Evolutionary conservation across 2,329 filamentous ascomycete genomes (phyloP), one percentile per base, ranked within the genome.

Genomic region (Neurospora sp.): DNA sequence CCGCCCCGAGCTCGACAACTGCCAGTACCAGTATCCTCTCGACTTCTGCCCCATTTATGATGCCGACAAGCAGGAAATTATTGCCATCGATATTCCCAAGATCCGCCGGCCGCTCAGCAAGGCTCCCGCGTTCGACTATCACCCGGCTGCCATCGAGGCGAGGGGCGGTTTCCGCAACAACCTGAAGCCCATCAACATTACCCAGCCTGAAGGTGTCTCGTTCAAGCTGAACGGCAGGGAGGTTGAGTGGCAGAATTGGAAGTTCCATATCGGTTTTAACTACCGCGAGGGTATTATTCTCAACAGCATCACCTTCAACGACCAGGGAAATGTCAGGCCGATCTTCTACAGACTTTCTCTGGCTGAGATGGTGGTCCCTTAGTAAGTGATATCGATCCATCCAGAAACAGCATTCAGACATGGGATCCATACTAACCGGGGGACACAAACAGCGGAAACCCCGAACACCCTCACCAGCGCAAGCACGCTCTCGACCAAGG

Each of bases 11-110:
- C 77, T 91, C 19, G 93, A 97, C 76, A 92, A 95, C 81, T 92
- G 88, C 79, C 94, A 97, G 81, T 97, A 97, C 80, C 91, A 91
- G 46, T 97, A 90, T 77, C 94, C 94, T 0, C 86, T 97, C 68
- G 94, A 97, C 80, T 97, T 97, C 81, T 97, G 93, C 77, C 94
- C 94, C 1, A 96, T 97, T 77, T 97, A 89, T 80, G 93, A 97
- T 77, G 85, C 91, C 1, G 90, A 93, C 77, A 93, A 91, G 71
- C 85, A 91, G 74, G 82, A 91, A 76, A 91, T 96, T 74, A 86
- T 96, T 69, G 89, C 90, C 77, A 96, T 97, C 75, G 93, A 96
- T 78, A 85, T 97, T 11, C 94, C 93, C 28, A 87, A 89, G 62
- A 84, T 94, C 3, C 86, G 94, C 69, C 83, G 93, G 70, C 92